phyloP scores from a whole-genome alignment of 768 basidiomycete genomes.

The Phlebiopsis flavidoalba region DNA sequence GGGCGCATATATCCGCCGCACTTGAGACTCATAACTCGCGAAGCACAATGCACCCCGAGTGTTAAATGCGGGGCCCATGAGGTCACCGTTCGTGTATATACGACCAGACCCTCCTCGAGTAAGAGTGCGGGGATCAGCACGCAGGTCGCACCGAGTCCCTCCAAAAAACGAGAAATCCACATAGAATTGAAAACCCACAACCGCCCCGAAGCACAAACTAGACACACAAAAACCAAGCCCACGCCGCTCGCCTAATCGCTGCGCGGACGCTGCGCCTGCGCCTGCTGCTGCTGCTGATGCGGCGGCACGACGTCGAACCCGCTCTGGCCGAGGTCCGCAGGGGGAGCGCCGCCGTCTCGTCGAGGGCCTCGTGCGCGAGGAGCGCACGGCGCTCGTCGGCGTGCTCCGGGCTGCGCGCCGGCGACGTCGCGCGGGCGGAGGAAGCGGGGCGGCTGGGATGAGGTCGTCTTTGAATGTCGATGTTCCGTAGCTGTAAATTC shows the following conservation, averaged over 20 bases:
- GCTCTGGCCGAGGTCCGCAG: constrained; percentile 73
- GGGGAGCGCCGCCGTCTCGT: constrained; percentile 81
- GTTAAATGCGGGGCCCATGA: too few relatives aligned
- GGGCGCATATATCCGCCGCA: too few relatives aligned
- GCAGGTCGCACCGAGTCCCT: neutral
- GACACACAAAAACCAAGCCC: neutral
- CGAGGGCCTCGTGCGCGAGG: constrained; percentile 62
- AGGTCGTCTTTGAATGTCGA: constrained; percentile 94
- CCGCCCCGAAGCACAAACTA: neutral
- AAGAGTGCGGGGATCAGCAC: neutral
- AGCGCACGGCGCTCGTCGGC: constrained; percentile 30
- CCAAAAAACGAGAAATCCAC: too few relatives aligned
- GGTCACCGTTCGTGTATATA: too few relatives aligned
- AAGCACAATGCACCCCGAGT: too few relatives aligned
- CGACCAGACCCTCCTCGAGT: neutral
- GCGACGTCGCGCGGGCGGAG: constrained; percentile 39
- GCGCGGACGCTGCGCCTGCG: neutral
- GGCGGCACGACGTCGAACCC: constrained; percentile 79
- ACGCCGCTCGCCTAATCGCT: neutral
- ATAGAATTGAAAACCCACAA: too few relatives aligned
- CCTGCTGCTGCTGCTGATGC: constrained; percentile 9
- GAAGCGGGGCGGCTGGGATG: constrained; percentile 61
- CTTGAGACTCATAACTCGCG: too few relatives aligned
- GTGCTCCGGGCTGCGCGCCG: constrained; percentile 18
- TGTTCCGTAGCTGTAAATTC: constrained; percentile 84